A percentile compares a stretch with the other conserved stretches of the same genome.
Evolutionary conservation across 1,284 basidiomycete genomes (phyloP).

Genomic region (Ceratobasidium sp.): DNA sequence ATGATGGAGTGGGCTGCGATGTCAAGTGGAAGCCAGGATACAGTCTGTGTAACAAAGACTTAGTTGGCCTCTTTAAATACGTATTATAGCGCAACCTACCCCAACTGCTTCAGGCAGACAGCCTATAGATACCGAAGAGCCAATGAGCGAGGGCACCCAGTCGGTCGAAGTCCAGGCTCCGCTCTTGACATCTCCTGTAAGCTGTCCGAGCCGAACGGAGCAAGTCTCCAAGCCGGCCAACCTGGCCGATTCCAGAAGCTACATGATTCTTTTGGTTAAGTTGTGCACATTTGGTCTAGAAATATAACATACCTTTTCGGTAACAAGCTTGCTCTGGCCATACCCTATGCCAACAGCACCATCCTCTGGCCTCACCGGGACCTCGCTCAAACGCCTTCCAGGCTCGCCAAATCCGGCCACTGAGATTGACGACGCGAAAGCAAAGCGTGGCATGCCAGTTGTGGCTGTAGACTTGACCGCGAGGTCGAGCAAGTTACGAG

Average conservation of each 20-base stretch:
- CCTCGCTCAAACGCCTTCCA: constrained; percentile 5
- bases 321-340: constrained; percentile 38
- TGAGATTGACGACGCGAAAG: constrained; percentile 36
- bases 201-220: constrained; percentile 37
- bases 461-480: constrained; percentile 34
- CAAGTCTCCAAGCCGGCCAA: constrained; percentile 16
- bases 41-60: constrained; percentile 47
- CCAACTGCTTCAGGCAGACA: constrained; percentile 18
- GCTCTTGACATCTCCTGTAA: constrained; percentile 31
- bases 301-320: constrained; percentile 34
- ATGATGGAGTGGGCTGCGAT: too few species aligned
- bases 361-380: background rate
- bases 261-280: background rate
- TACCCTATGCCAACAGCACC: constrained; percentile 27
- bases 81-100: background rate
- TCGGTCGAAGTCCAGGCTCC: constrained; percentile 36
- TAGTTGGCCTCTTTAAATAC: too few species aligned
- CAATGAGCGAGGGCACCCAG: constrained; percentile 35
- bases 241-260: constrained; percentile 17
- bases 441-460: constrained; percentile 6
- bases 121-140: constrained; percentile 1
- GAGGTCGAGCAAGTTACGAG: constrained; percentile 37
- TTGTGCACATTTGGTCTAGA: background rate
- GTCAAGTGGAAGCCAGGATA: too few species aligned
- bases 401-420: constrained; percentile 6